These are phyloP conservation scores for Calvatia gigantea DNA, from an alignment of 768 basidiomycete species.

Conservation along the genomic window DNA sequence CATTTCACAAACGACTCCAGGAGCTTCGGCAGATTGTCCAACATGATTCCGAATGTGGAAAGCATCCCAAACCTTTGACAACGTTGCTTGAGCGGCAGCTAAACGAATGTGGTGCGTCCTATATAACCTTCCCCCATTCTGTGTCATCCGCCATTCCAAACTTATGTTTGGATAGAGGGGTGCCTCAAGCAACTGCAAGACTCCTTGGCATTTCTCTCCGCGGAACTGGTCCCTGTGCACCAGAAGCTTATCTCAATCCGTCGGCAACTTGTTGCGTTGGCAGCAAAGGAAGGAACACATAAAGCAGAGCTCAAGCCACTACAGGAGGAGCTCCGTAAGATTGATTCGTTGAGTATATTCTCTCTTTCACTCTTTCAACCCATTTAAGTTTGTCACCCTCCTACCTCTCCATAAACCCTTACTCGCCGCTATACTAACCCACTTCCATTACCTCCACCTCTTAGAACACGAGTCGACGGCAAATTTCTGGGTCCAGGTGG, in stretches of 20 bases:
- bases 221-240: constrained; percentile 89
- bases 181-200: constrained; percentile 77
- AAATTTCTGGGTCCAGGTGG: constrained; percentile 93
- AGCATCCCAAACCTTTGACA: constrained; percentile 83
- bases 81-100: constrained; percentile 88
- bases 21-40: constrained; percentile 86
- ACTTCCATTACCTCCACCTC: not conserved
- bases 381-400: constrained; percentile 14
- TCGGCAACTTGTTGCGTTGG: constrained; percentile 83
- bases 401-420: constrained; percentile 1
- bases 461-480: constrained; percentile 88
- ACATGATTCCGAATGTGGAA: constrained; percentile 74
- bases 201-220: constrained; percentile 82
- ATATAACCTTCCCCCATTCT: not conserved
- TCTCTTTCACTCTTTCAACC: constrained; percentile 17
- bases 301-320: constrained; percentile 88
- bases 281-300: constrained; percentile 81
- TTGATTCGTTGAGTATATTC: constrained; percentile 85
- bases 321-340: constrained; percentile 89
- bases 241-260: constrained; percentile 84
- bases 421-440: not conserved
- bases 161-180: constrained; percentile 48
- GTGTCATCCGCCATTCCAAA: constrained; percentile 1
- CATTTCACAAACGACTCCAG: constrained; percentile 78
- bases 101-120: constrained; percentile 82